These are phyloP conservation scores for Neurospora crassa DNA, from an alignment of 2,329 filamentous ascomycete genomes.

Conservation along the genomic window DNA sequence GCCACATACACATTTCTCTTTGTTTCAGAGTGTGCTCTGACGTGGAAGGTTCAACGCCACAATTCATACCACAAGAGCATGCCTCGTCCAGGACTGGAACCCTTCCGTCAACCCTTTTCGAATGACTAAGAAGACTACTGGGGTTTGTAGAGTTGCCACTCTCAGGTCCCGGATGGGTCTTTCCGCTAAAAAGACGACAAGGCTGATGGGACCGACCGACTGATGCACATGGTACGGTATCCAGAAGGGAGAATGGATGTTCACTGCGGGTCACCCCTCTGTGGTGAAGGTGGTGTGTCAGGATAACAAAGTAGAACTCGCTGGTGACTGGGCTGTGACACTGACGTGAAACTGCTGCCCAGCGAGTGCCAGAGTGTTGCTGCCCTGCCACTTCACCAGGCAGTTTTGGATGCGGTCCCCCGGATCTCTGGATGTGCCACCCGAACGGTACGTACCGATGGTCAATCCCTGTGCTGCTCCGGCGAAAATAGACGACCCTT, in stretches of 20 bases:
- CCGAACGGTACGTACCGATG: constrained; percentile 2
- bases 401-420: background rate
- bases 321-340: background rate
- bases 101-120: background rate
- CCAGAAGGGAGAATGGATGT: background rate
- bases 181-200: background rate
- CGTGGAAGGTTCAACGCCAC: background rate
- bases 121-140: background rate
- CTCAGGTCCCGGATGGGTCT: background rate
- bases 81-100: background rate
- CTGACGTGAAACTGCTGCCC: background rate
- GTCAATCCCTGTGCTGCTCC: background rate
- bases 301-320: background rate
- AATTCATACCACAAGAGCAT: background rate
- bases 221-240: background rate
- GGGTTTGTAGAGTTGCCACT: background rate
- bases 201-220: background rate
- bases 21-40: background rate
- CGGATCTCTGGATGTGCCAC: constrained; percentile 2
- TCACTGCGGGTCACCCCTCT: background rate
- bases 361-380: background rate
- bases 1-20: background rate
- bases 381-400: background rate
- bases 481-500: background rate
- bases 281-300: background rate